Conservation (phyloP, 805 yeast species). For the Kuraishia capsulata region DNA sequence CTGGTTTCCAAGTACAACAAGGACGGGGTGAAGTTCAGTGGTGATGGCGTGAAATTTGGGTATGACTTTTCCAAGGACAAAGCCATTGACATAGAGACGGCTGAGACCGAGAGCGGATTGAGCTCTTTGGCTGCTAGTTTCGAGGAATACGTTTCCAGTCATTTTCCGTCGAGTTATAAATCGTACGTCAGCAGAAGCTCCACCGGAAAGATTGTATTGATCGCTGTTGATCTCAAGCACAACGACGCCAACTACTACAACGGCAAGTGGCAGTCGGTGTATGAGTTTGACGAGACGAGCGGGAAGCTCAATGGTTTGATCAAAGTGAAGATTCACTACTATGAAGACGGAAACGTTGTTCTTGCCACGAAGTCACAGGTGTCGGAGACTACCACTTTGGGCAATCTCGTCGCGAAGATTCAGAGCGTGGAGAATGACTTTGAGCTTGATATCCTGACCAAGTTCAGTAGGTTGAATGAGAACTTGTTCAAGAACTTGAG, state of each 20-base stretch:
- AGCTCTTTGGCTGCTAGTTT: slow-evolving; percentile 19
- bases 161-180: slow-evolving; percentile 54
- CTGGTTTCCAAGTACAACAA: slow-evolving; percentile 42
- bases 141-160: slow-evolving; percentile 46
- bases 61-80: slow-evolving; percentile 43
- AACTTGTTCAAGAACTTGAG: slow-evolving; percentile 74
- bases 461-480: slow-evolving; percentile 70
- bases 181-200: slow-evolving; percentile 31
- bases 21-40: slow-evolving; percentile 44
- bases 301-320: slow-evolving; percentile 42
- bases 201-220: slow-evolving; percentile 28
- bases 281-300: slow-evolving; percentile 28
- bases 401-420: slow-evolving; percentile 34
- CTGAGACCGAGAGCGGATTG: slow-evolving; percentile 13
- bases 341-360: slow-evolving; percentile 92
- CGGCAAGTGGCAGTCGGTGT: slow-evolving; percentile 78
- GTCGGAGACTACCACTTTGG: slow-evolving; percentile 12
- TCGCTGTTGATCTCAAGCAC: slow-evolving; percentile 62
- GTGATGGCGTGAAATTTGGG: slow-evolving; percentile 42
- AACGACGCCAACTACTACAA: slow-evolving; percentile 78
- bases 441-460: slow-evolving; percentile 49
- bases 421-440: slow-evolving; percentile 46
- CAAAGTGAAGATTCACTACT: slow-evolving; percentile 76
- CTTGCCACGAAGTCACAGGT: slow-evolving; percentile 40
- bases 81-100: slow-evolving; percentile 43